Base-by-base conservation (phyloP, 2,329 filamentous ascomycete genomes). In the Ophiocordyceps polyrhachis-furcata region DNA sequence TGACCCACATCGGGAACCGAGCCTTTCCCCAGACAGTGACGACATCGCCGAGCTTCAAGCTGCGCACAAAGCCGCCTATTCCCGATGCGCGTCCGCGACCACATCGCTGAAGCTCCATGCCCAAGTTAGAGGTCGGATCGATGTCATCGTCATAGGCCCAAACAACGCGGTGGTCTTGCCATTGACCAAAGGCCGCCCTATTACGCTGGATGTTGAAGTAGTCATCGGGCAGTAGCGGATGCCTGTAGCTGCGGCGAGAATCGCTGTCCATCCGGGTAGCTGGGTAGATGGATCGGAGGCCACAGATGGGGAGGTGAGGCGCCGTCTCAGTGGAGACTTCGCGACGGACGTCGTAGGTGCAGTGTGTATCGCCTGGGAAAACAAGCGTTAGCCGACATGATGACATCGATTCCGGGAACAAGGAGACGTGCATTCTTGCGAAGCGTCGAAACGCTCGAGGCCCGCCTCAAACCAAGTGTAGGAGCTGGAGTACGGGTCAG, bases 391-490 rank as follows among this genome's bases (percentile, higher is more conserved):
- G 28, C n/a, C 4, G 11, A n/a, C n/a, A n/a, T n/a, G 17, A 4
- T 41, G 53, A 11, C 52, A 6, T 23, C 46, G 8, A n/a, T 20
- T n/a, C n/a, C 14, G 8, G 4, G 9, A 13, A 6, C 8, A 9
- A 9, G 4, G 0, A 13, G 3, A 49, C 60, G 51, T 49, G 61
- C 60, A 60, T 6, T 44, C 48, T 13, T 51, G 51, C 15, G 51
- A 52, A 19, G 61, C 61, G 41, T 71, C 69, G 42, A 74, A 70
- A 4, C 65, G 65, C 56, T 81, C 76, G 15, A 77, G 54, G 0
- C 76, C 76, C 15, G 67, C 73, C 45, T 79, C 76, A 47, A 79
- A 79, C 76, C 76, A 81, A 0, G 76, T 76, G 58, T 61, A 76
- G 0, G 76, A 73, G 2, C 57, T 61, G 0, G 55, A 49, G 45